Evolutionary conservation across 2,329 filamentous ascomycete species (phyloP).

Genomic region (Arthrinium puccinioides): DNA sequence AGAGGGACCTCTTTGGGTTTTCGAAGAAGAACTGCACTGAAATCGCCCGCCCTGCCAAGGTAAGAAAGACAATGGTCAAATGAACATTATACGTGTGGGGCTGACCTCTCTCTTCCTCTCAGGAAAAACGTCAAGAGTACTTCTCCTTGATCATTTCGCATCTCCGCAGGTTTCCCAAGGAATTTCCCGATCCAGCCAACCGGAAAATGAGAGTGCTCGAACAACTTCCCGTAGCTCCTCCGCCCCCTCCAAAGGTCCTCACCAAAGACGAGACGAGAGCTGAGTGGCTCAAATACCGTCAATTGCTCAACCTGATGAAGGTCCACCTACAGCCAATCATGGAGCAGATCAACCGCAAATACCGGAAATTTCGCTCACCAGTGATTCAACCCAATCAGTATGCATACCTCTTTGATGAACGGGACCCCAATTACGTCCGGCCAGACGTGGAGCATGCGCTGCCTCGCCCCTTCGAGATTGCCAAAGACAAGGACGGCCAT

Average conservation of each 20-base stretch:
- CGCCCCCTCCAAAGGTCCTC: conserved; percentile 57
- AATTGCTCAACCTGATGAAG: conserved; percentile 81
- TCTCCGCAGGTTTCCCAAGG: conserved; percentile 68
- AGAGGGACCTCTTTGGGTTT: conserved; percentile 78
- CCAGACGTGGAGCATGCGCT: conserved; percentile 49
- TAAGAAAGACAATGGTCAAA: conserved; percentile 29
- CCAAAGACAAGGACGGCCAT: conserved; percentile 71
- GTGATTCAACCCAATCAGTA: conserved; percentile 69
- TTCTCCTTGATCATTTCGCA: conserved; percentile 70
- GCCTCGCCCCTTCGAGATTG: conserved; percentile 70
- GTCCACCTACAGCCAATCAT: conserved; percentile 88
- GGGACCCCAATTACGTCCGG: conserved; percentile 63
- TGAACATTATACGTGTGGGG: too few relatives aligned
- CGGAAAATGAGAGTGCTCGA: conserved; percentile 83
- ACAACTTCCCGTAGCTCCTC: conserved; percentile 66
- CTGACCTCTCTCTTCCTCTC: conserved; percentile 1
- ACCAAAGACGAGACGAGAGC: conserved; percentile 75
- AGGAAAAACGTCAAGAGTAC: conserved; percentile 66
- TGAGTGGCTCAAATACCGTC: conserved; percentile 74
- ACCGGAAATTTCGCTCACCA: conserved; percentile 79
- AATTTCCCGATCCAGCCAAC: conserved; percentile 81
- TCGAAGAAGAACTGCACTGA: conserved; percentile 71
- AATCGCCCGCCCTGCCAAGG: conserved; percentile 59
- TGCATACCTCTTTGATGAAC: conserved; percentile 76
- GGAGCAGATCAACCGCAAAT: conserved; percentile 89